Conservation (phyloP, 2,329 filamentous ascomycete genomes). For the Penicillium digitatum region DNA sequence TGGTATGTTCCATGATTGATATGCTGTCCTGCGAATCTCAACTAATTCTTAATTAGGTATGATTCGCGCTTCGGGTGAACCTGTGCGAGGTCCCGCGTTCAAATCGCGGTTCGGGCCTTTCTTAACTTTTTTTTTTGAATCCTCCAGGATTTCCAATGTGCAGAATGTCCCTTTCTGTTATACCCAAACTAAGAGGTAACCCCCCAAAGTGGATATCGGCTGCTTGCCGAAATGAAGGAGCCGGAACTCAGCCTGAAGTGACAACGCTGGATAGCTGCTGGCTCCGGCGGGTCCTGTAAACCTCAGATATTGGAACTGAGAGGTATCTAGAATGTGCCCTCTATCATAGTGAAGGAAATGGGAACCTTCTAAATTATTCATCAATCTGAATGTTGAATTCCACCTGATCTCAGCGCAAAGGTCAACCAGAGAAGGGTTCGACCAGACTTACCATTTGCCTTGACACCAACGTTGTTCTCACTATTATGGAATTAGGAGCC, state of each 20-base stretch:
- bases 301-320: constrained; percentile 32
- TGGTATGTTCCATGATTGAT: neutral
- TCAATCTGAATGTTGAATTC: too few relatives aligned
- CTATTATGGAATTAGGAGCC: neutral
- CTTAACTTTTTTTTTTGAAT: neutral
- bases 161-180: too few relatives aligned
- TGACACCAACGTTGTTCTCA: neutral
- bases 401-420: neutral
- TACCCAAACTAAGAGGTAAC: neutral
- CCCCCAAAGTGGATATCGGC: neutral
- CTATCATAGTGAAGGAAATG: neutral
- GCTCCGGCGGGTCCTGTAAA: neutral
- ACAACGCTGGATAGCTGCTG: neutral
- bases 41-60: neutral
- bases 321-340: neutral
- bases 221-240: constrained; percentile 7
- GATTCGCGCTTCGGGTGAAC: constrained; percentile 1
- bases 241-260: neutral
- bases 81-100: constrained; percentile 2
- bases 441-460: too few relatives aligned
- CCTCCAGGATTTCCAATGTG: too few relatives aligned
- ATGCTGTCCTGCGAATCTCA: neutral
- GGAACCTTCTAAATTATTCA: neutral
- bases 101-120: constrained; percentile 1
- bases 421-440: too few relatives aligned